Evolutionary conservation across 202 grass and related monocot genomes (phyloP), one percentile per base, ranked within the genome.

Genomic region (Digitaria exilis): DNA sequence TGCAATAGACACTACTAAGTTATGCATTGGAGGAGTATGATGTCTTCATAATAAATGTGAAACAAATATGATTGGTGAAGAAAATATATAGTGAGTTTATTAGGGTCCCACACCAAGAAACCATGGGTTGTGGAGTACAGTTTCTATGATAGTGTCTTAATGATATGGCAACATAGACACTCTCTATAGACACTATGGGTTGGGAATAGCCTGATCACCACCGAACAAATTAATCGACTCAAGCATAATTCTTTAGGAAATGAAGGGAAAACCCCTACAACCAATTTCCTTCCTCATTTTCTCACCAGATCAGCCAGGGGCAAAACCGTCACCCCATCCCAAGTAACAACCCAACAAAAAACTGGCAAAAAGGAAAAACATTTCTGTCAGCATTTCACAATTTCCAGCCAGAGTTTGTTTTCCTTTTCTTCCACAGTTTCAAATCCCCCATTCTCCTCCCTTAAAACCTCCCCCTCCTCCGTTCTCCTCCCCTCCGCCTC

Each of bases 381-480:
- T 44, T 44, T 59, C 12, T 7, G 17, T 62, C 25, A 7, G 8
- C 65, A 2, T 3, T 42, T 41, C 32, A 17, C 19, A 60, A 24
- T 54, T 75, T 57, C 66, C 34, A 22, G 65, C 52, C 82, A 2
- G 24, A 31, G 30, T 74, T 49, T 50, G 14, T 70, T 86, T 57
- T 28, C 31, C 22, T 14, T 59, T 69, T 43, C 19, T 42, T 4
- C 8, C 55, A 32, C 16, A 55, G 37, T 66, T 86, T 84, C 50
- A 62, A 92, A 91, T 61, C 58, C 62, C 65, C 31, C 66, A 3
- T 6, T 48, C 65, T 62, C 70, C 50, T 80, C 60, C 65, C 84
- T 57, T 90, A 88, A 91, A 91, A 88, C 80, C 87, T 81, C 74
- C 43, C 49, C 49, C 71, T 25, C 71, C 48, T 4, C 74, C 48